Conservation (phyloP, 495 filamentous ascomycete species). For the Haplographium delicatum region DNA sequence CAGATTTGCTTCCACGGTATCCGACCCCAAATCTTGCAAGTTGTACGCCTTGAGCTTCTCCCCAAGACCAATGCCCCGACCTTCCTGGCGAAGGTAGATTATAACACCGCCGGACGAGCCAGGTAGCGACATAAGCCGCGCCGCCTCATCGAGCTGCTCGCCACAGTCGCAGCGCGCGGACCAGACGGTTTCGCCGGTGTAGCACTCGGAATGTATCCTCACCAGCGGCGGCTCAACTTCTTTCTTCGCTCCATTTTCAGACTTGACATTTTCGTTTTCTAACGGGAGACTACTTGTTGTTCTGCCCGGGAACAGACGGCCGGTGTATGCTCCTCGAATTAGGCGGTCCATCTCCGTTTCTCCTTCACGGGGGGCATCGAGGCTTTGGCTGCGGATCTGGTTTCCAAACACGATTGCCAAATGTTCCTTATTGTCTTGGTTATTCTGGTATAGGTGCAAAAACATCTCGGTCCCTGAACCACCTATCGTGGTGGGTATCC, state of each 20-base stretch:
- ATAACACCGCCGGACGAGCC: constrained; percentile 77
- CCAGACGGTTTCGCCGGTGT: constrained; percentile 98
- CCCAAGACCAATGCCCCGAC: constrained; percentile 86
- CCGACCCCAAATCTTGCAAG: constrained; percentile 87
- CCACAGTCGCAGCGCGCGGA: constrained; percentile 96
- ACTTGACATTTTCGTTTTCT: background rate
- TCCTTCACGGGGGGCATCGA: constrained; percentile 75
- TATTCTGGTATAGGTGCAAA: constrained; percentile 90
- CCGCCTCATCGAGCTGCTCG: constrained; percentile 95
- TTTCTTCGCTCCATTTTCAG: background rate
- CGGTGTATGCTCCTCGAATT: constrained; percentile 89
- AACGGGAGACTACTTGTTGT: constrained; percentile 51
- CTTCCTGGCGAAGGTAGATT: constrained; percentile 93
- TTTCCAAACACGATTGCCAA: constrained; percentile 95
- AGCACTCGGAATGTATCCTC: constrained; percentile 96
- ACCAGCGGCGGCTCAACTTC: constrained; percentile 59
- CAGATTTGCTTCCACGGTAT: constrained; percentile 95
- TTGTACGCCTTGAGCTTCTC: constrained; percentile 99
- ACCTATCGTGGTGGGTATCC: constrained; percentile 71
- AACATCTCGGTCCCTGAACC: constrained; percentile 85
- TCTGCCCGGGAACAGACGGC: constrained; percentile 80
- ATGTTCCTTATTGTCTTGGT: constrained; percentile 91
- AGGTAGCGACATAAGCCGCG: constrained; percentile 84
- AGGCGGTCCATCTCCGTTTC: constrained; percentile 96
- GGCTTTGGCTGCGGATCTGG: constrained; percentile 69